Percentiles rank a stretch among this genome's conserved stretches.
Conservation (phyloP, 1,139 yeast genomes). For the Candida sp. region DNA sequence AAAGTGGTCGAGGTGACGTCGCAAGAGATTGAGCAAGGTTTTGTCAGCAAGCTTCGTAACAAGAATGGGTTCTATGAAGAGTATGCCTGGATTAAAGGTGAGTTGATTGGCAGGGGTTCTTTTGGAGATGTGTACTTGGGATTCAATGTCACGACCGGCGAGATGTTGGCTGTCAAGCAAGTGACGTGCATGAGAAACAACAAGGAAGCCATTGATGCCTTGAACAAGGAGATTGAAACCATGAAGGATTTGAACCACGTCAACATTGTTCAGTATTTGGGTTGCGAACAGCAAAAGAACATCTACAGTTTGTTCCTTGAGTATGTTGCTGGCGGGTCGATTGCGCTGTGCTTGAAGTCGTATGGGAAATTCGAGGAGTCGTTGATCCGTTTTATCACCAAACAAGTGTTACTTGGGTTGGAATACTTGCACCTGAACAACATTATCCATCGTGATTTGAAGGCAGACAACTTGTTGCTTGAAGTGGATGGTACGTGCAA, state of each 20-base stretch:
- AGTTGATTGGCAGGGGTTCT: slow-evolving; percentile 94
- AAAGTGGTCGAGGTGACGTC: slow-evolving; percentile 91
- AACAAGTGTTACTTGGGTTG: slow-evolving; percentile 84
- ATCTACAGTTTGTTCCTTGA: slow-evolving; percentile 89
- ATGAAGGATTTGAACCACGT: slow-evolving; percentile 94
- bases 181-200: slow-evolving; percentile 46
- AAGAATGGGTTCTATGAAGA: slow-evolving; percentile 73
- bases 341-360: slow-evolving; percentile 82
- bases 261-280: slow-evolving; percentile 94
- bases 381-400: slow-evolving; percentile 71
- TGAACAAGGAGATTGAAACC: slow-evolving; percentile 91
- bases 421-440: slow-evolving; percentile 87
- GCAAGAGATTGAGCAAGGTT: slow-evolving; percentile 60
- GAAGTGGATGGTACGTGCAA: slow-evolving; percentile 96
- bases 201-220: slow-evolving; percentile 74
- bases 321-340: slow-evolving; percentile 98
- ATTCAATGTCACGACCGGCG: slow-evolving; percentile 95
- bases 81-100: slow-evolving; percentile 99
- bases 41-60: slow-evolving; percentile 61
- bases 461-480: slow-evolving; percentile 89
- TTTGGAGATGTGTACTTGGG: slow-evolving; percentile 97
- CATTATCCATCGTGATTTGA: slow-evolving; percentile 92
- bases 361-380: slow-evolving; percentile 88
- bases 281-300: slow-evolving; percentile 80
- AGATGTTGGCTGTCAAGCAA: slow-evolving; percentile 98